These are phyloP conservation scores for Botrytis tulipae DNA, from an alignment of 2,329 filamentous ascomycete species.

Conservation along the genomic window DNA sequence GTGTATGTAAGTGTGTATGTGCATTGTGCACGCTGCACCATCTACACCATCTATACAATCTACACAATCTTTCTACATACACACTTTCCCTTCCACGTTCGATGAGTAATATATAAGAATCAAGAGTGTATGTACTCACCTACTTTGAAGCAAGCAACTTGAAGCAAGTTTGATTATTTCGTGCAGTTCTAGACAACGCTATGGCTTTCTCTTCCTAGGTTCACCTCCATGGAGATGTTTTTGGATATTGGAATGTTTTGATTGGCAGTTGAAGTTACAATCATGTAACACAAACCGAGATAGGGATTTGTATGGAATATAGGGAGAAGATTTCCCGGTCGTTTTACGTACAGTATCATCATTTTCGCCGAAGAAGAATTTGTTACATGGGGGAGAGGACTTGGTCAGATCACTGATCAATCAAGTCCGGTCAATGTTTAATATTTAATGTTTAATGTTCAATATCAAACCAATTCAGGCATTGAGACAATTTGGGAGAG, in stretches of 20 bases:
- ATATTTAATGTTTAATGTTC: background rate
- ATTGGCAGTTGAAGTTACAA: background rate
- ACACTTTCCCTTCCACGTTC: background rate
- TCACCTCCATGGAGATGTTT: background rate
- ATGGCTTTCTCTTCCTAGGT: background rate
- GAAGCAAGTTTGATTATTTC: background rate
- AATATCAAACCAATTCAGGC: background rate
- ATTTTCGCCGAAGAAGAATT: slow-evolving; percentile 18
- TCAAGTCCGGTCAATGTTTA: background rate
- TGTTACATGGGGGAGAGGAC: background rate
- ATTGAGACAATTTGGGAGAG: background rate
- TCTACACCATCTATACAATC: background rate
- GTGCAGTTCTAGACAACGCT: slow-evolving; percentile 4
- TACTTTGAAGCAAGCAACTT: background rate
- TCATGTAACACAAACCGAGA: slow-evolving; percentile 9
- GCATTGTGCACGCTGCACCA: background rate
- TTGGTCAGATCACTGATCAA: slow-evolving; percentile 2
- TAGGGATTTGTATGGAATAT: background rate
- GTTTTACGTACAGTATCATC: slow-evolving; percentile 20
- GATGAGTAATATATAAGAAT: background rate
- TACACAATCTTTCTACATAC: background rate
- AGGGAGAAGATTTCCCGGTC: slow-evolving; percentile 13
- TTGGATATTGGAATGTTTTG: background rate
- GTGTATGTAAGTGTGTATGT: background rate
- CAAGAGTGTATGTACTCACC: background rate